These are phyloP conservation scores for Chlamydomonas applanata DNA, from an alignment of 139 green algal genomes.

Conservation along the genomic window DNA sequence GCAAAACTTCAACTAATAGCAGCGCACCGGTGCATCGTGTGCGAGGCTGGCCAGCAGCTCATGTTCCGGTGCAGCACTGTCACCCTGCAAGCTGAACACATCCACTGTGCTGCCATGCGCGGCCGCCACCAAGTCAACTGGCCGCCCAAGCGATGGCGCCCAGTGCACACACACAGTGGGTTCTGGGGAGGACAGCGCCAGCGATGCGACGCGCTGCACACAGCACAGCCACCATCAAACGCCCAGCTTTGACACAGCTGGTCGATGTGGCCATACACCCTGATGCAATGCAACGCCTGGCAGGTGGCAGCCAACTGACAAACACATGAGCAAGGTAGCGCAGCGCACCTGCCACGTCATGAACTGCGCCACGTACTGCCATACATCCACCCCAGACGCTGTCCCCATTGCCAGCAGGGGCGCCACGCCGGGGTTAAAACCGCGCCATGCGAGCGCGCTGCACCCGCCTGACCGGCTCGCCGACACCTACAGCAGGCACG, in stretches of 20 bases:
- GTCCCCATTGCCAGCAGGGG: constrained; percentile 38
- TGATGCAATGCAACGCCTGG: too few species aligned
- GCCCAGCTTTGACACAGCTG: background rate
- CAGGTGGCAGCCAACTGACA: too few species aligned
- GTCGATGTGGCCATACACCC: too few species aligned
- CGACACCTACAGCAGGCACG: too few species aligned
- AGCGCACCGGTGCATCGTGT: background rate
- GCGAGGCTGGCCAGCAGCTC: constrained; percentile 24
- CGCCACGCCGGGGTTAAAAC: constrained; percentile 30
- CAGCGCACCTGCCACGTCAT: constrained; percentile 44
- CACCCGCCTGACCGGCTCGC: too few species aligned
- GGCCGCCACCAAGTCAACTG: constrained; percentile 35
- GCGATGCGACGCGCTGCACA: constrained; percentile 4
- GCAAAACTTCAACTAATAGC: background rate
- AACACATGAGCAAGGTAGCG: background rate
- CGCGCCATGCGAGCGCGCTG: constrained; percentile 26
- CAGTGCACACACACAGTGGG: constrained; percentile 29
- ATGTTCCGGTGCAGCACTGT: constrained; percentile 4
- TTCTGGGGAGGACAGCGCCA: constrained; percentile 3
- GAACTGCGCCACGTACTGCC: constrained; percentile 32
- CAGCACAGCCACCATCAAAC: too few species aligned
- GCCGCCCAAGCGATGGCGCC: constrained; percentile 37
- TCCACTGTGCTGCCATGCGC: constrained; percentile 27
- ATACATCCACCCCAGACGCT: constrained; percentile 21
- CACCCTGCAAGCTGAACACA: constrained; percentile 30